These are phyloP conservation scores for Pisolithus microcarpus DNA, from an alignment of 768 basidiomycete genomes.

Conservation along the genomic window DNA sequence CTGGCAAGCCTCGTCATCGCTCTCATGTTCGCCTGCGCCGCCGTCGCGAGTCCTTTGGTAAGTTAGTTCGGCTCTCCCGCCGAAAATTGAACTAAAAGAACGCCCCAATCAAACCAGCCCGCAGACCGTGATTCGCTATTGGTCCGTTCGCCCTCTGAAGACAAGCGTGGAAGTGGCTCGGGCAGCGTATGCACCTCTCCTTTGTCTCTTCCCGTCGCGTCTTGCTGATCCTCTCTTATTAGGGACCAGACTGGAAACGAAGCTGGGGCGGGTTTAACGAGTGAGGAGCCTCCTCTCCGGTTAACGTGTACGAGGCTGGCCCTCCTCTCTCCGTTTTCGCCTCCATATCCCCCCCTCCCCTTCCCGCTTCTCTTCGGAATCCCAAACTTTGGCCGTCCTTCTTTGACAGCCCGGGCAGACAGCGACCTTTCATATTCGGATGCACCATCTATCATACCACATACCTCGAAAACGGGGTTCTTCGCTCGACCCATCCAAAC, in stretches of 20 bases:
- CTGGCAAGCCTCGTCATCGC: background rate
- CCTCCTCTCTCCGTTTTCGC: background rate
- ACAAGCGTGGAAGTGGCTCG: background rate
- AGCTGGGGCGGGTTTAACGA: background rate
- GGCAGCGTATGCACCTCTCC: background rate
- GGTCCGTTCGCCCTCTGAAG: background rate
- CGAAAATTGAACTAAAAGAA: background rate
- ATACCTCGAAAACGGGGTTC: background rate
- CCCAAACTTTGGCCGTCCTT: background rate
- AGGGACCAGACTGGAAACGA: background rate
- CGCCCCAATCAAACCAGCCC: background rate
- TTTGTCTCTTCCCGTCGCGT: too few species aligned
- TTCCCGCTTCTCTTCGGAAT: background rate
- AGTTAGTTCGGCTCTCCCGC: background rate
- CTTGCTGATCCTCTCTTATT: too few species aligned
- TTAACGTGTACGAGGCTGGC: background rate
- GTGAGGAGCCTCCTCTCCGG: background rate
- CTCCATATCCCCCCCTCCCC: background rate
- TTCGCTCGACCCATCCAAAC: background rate
- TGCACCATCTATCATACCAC: background rate
- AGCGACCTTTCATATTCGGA: background rate
- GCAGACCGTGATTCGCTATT: background rate
- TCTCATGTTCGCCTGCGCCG: background rate
- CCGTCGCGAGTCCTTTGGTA: background rate
- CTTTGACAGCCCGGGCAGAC: background rate